phyloP scores from a whole-genome alignment of 805 yeast species.

The Peterozyma xylosa region DNA sequence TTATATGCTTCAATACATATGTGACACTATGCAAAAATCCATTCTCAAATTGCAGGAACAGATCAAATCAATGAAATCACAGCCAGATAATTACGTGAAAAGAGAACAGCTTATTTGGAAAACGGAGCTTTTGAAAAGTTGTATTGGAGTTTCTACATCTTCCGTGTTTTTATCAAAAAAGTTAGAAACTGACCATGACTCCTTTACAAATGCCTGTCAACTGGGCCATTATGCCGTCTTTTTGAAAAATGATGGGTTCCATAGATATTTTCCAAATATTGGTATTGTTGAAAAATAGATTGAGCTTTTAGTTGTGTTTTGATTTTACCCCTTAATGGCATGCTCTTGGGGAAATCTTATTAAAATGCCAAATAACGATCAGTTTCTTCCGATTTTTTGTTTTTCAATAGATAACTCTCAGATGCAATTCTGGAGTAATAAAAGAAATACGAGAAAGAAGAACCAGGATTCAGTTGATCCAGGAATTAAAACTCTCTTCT shows the following conservation, averaged over 20 bases:
- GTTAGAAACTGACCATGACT: conserved; percentile 4
- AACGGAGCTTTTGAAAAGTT: conserved; percentile 21
- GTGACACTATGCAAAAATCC: conserved; percentile 10
- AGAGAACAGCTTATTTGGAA: conserved; percentile 20
- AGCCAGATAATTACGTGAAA: conserved; percentile 19
- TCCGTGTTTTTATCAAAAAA: conserved; percentile 11
- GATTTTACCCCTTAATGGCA: no score
- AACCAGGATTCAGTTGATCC: no score
- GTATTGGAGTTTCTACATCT: conserved; percentile 19
- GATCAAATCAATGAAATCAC: conserved; percentile 12
- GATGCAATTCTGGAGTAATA: no score
- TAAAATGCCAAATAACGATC: no score
- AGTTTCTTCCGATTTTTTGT: no score
- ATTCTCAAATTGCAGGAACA: conserved; percentile 10
- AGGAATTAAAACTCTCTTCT: no score
- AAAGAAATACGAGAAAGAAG: no score
- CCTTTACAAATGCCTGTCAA: conserved; percentile 8
- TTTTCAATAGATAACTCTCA: no score
- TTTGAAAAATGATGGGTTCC: conserved; percentile 27
- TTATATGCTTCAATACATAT: conserved; percentile 13
- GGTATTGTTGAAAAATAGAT: conserved; percentile 10
- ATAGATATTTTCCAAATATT: conserved; percentile 39
- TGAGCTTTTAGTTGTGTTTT: no score
- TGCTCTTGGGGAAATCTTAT: no score
- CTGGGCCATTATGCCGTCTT: conserved; percentile 11